Evolutionary conservation across 805 yeast species (phyloP).

Genomic region (Ogataea pini): DNA sequence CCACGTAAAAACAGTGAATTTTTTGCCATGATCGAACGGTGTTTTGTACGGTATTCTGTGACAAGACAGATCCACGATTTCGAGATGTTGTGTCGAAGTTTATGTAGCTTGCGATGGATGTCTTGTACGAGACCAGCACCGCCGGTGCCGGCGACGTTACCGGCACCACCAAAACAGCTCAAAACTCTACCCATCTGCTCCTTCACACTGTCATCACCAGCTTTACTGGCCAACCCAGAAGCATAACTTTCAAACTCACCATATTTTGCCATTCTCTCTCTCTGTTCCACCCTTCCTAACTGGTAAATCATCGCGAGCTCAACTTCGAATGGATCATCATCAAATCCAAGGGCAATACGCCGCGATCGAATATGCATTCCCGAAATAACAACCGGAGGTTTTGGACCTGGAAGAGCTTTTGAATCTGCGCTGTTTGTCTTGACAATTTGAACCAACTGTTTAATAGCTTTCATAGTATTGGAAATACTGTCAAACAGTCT

Average conservation of each 20-base stretch:
- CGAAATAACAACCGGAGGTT: constrained; percentile 40
- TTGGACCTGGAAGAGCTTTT: constrained; percentile 41
- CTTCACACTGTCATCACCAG: constrained; percentile 1
- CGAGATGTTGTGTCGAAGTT: constrained; percentile 37
- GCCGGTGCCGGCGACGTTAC: too few relatives aligned
- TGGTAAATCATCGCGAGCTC: constrained; percentile 59
- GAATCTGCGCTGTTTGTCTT: constrained; percentile 39
- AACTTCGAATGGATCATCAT: constrained; percentile 66
- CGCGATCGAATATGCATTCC: constrained; percentile 42
- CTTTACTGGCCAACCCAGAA: neutral
- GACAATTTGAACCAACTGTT: constrained; percentile 58
- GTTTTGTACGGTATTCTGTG: constrained; percentile 43
- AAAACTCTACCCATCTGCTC: neutral
- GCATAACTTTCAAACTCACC: constrained; percentile 20
- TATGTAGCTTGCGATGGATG: constrained; percentile 20
- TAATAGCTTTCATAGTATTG: constrained; percentile 63
- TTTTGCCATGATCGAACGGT: constrained; percentile 40
- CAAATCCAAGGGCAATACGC: constrained; percentile 48
- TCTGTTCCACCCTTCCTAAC: constrained; percentile 59
- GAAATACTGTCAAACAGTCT: constrained; percentile 78
- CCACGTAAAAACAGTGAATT: constrained; percentile 48
- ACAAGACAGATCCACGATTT: constrained; percentile 71
- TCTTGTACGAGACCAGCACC: constrained; percentile 8
- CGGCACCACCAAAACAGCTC: neutral
- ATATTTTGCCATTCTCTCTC: constrained; percentile 45